Evolutionary conservation across 179 eudicot genomes (phyloP), one percentile per base, ranked within the genome.

Genomic region (Nepenthes alata): DNA sequence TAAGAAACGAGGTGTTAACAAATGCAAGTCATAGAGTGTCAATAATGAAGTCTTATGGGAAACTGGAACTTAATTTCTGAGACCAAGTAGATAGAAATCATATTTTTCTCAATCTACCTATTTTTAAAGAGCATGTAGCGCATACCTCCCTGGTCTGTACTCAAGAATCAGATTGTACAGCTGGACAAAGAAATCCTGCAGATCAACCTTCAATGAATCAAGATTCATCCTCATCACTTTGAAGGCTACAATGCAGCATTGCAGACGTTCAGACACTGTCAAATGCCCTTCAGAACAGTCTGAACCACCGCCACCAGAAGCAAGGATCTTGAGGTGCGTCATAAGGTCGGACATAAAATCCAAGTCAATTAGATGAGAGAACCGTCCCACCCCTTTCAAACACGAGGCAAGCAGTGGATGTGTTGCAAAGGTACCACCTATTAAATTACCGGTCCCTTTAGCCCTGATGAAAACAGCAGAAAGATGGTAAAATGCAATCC

Each of bases 171-270:
- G 84, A 75, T 74, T 85, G 77, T 89, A 93, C 58, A 93, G 85
- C 70, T 89, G 95, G 67, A 83, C 81, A 75, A 76, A 89, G 68
- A 93, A 93, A 57, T 89, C 96, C 62, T 89, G 96, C 60, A 93
- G 64, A 78, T 93, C 98, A 70, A 93, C 80, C 83, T 93, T 93
- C 44, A 93, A 67, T 64, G 96, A 89, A 75, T 93, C 96, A 35
- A 93, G 95, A 72, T 89, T 93, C 75, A 72, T 93, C 79, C 74
- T 81, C 98, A 93, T 93, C 69, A 93, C 85, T 81, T 83, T 84
- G 67, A 93, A 93, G 51, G 98, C 96, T 58, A 89, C 93, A 62
- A 89, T 86, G 80, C 98, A 93, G 79, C 98, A 93, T 41, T 75
- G 81, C 66, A 93, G 64, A 49, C 95, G 83, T 67, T 93, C 98